Base-by-base conservation (phyloP, 345 rosid genomes). In the Anastatica hierochuntica region DNA sequence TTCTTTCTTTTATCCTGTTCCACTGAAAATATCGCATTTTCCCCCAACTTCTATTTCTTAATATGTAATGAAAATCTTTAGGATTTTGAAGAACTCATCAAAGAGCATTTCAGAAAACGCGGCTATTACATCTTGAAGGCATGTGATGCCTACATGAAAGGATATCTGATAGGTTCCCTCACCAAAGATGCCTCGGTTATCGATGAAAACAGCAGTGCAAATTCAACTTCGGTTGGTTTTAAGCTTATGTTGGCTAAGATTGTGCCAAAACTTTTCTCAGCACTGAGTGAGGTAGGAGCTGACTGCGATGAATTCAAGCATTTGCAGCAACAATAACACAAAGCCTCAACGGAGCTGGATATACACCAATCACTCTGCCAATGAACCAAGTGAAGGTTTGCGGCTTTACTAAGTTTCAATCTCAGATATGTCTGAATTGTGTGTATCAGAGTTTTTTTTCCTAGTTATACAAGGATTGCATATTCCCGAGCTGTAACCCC, bases 211-310 rank as follows among this genome's bases (percentile, higher is more conserved):
- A 60, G 62, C 50, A 57, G 60, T 24, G 81, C 78, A 15, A 80
- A 84, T 64, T 70, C 80, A 56, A 85, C 79, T 50, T 94, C 97
- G 0, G 88, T 82, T 49, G 97, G 99, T 31, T 88, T 94, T 79
- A 88, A 88, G 75, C 67, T 94, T 69, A 94, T 94, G 95, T 55
- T 94, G 68, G 81, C 76, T 37, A 94, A 94, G 85, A 88, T 85
- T 15, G 62, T 60, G 4, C 96, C 92, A 4, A 94, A 84, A 78
- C 92, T 94, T 43, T 71, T 76, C 51, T 30, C 31, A 10, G 75
- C 92, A 7, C 64, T 94, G 56, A 71, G 60, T 29, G 89, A 80
- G 67, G 60, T 79, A 30, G 95, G 97, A 62, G 90, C 88, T 41
- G 80, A 81, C 56, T 73, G 81, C 50, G 36, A 64, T 43, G 83